Evolutionary conservation across 2,329 filamentous ascomycete species (phyloP), one percentile per base, ranked within the genome.

Genomic region (Fusarium acutatum): DNA sequence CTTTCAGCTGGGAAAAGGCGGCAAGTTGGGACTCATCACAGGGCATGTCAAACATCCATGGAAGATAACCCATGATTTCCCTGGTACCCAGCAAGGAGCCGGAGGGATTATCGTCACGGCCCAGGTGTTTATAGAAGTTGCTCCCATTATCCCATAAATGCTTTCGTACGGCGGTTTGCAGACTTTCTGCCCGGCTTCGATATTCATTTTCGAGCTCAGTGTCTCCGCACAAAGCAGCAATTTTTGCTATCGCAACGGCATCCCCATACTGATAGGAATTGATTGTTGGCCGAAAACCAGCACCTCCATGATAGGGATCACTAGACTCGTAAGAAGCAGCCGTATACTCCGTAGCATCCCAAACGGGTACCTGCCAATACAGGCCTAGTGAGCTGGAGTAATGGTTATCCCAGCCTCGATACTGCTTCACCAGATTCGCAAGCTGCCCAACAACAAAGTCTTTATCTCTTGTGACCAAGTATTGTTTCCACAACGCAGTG

Each of bases 21-120:
- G 24, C 35, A 3, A 37, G 7, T 13, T 44, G 35, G 15, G 53
- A 30, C 3, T 41, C 14, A 5, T 60, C 22, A 3, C 18, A 60
- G 2, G 43, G 26, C 28, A 63, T 20, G 2, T 26, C 47, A 22
- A 63, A 63, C 53, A 13, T 22, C 60, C 60, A 63, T 17, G 53
- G 60, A 11, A 63, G 43, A 30, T 63, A 63, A 1, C 53, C 53
- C 60, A 63, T 60, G 7, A 60, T 63, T 20, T 63, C 60, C 28
- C 60, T 37, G 3, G 43, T 63, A 18, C 35, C 20, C 20, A 63
- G 12, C n/a, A 63, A 47, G 7, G 53, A 30, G 14, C 43, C 28
- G 13, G 53, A 35, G 8, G 60, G 53, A 7, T 63, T 63, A 1
- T 35, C 15, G 17, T 49, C 53, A 18, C 53, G 60, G 6, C 53